Base-by-base conservation (phyloP, 2,329 filamentous ascomycete species). In the Corniculantispora saksenae region DNA sequence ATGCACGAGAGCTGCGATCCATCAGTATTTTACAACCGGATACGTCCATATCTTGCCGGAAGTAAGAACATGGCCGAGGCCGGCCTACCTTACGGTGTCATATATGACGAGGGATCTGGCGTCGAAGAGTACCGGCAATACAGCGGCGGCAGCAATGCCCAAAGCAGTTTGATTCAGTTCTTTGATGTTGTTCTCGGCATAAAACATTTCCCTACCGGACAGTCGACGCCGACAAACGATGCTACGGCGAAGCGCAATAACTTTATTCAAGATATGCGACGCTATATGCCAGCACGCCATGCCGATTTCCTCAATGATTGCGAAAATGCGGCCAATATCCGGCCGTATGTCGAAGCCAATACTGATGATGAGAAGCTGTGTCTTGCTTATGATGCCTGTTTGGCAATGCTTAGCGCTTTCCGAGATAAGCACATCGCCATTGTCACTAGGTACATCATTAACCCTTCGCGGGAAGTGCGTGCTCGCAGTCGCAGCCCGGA, bases 1-100 rank as follows among this genome's bases (percentile, higher is more conserved):
- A 96, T 99, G 92, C 93, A 98, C 75, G 95, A 98, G 76, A 92
- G 89, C 73, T 99, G 95, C 75, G 94, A 98, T 73, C 94, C 95
- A 0, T 90, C 91, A 69, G 90, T 97, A 64, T 99, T 99, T 79
- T 99, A 97, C 78, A 88, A 97, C 78, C 91, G 93, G 66, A 97
- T 99, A 71, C 88, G 95, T n/a, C 94, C 95, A 0, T 98, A 96
- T 77, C 85, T 99, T 3, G 94, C 95, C 7, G 95, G 95, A 17
- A 95, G 93, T 76, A 97, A 97, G 84, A 98, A 98, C 76, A 99
- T 97, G 95, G 88, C 86, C 57, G 94, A 97, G 67, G 95, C 94
- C 5, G 95, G 95, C 17, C 84, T 99, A 12, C 94, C 95, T 0
- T 83, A 89, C 66, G 95, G 95, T 23, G 89, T 99, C 59, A 81